Conservation (phyloP, 306 rosid species). For the Neltuma alba region DNA sequence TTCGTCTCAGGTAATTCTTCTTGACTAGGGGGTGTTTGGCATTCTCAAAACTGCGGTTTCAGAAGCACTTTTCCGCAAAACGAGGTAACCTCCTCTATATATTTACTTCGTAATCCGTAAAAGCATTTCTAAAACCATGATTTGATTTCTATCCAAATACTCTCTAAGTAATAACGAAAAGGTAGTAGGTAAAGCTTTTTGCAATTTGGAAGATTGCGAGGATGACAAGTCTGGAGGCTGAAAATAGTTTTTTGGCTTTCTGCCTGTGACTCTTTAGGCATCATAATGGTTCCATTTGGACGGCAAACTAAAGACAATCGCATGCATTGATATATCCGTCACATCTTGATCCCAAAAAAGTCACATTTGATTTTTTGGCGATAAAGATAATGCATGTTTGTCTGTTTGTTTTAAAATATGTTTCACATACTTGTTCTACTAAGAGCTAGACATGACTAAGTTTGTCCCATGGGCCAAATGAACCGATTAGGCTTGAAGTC, state of each 20-base stretch:
- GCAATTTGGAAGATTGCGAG: neutral
- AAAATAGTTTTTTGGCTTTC: neutral
- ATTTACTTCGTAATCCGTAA: too few relatives aligned
- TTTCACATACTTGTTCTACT: neutral
- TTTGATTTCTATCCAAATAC: too few relatives aligned
- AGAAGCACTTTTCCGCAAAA: too few relatives aligned
- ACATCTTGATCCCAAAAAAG: neutral
- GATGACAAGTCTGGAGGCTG: neutral
- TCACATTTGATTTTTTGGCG: too few relatives aligned
- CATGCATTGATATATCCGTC: conserved; percentile 41
- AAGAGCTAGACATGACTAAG: neutral
- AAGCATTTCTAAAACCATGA: too few relatives aligned
- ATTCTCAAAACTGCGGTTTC: too few relatives aligned
- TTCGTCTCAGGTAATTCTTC: too few relatives aligned
- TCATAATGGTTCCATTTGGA: conserved; percentile 19
- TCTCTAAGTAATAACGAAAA: too few relatives aligned
- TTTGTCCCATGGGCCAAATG: neutral
- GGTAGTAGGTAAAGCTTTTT: neutral
- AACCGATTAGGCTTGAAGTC: conserved; percentile 8
- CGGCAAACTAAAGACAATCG: conserved; percentile 43
- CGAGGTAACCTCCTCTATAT: too few relatives aligned
- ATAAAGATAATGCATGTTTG: neutral
- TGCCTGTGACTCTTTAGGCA: neutral
- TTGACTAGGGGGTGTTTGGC: too few relatives aligned
- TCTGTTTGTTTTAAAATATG: neutral